Percentiles rank a stretch among this genome's conserved stretches.
phyloP scores from a whole-genome alignment of 768 basidiomycete species.

The Tephrocybe sp. region DNA sequence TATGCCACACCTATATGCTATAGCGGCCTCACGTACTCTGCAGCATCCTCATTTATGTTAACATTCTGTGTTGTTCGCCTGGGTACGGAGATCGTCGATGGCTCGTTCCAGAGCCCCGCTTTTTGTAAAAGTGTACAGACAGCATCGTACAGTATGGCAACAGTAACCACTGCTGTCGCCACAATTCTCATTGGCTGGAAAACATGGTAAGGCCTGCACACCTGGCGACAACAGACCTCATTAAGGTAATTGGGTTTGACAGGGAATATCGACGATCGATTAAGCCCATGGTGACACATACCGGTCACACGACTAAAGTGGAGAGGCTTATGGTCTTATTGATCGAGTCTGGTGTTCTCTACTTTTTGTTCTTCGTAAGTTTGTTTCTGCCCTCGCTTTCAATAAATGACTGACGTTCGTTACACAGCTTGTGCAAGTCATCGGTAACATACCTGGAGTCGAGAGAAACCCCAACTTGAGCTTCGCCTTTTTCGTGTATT shows the following conservation, averaged over 20 bases:
- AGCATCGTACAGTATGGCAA: constrained; percentile 9
- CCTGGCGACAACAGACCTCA: neutral
- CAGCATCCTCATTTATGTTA: constrained; percentile 4
- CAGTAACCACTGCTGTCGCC: constrained; percentile 10
- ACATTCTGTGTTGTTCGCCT: constrained; percentile 11
- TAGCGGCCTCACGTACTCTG: neutral
- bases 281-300: constrained; percentile 1
- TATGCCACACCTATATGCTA: neutral
- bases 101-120: constrained; percentile 11
- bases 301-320: constrained; percentile 1
- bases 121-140: constrained; percentile 12
- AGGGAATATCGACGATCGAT: constrained; percentile 14
- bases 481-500: constrained; percentile 9
- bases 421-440: constrained; percentile 7
- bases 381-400: neutral
- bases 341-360: constrained; percentile 11
- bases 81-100: constrained; percentile 12
- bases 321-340: constrained; percentile 13
- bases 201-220: constrained; percentile 3
- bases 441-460: constrained; percentile 4
- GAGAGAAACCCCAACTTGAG: neutral
- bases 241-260: too few relatives aligned
- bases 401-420: neutral
- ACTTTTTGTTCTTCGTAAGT: constrained; percentile 13
- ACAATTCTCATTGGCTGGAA: constrained; percentile 13